Evolutionary conservation across 805 yeast species (phyloP), one percentile per base, ranked within the genome.

Genomic region (Lipomyces chichibuensis): DNA sequence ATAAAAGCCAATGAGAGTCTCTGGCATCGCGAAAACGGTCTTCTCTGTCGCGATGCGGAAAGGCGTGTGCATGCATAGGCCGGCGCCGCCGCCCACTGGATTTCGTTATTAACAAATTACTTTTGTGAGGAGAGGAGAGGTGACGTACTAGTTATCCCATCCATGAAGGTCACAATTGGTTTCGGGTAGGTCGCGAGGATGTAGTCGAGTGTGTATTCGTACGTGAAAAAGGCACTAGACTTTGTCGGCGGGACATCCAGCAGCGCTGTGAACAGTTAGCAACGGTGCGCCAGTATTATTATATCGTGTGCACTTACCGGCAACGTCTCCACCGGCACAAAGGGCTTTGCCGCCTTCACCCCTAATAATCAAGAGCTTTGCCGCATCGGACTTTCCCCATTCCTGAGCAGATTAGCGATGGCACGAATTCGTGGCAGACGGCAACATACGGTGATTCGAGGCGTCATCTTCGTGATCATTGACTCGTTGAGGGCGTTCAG

Each of bases 251-350:
- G 66, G 32, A 71, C 64, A 14, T 94, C 96, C 74, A 92, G 87
- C 60, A 85, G 86, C 53, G 94, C 65, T 59, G 46, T 13, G 8
- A 32, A 29, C 27, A 27, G 57, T 60, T 60, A 53, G 57, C 46
- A n/a, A 9, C n/a, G 14, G 13, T 53, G 13, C 9, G 11, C 43
- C 14, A 13, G 25, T 17, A 3, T 5, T 11, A 51, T 1, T 17
- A n/a, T 13, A 14, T 11, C n/a, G 5, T 56, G n/a, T 29, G 11
- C 7, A 35, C 65, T 49, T 33, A 67, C 71, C 63, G 9, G 72
- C 88, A 56, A 94, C 97, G 77, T 94, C 99, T 35, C 98, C 99
- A 59, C 99, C 99, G 39, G 98, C 96, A 78, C 98, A 92, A 68
- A 94, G 87, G 1, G 97, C 88, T 75, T 86, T 87, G 62, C 81